Evolutionary conservation across 1,139 yeast species (phyloP).

Genomic region (Magnusiomyces sp.): DNA sequence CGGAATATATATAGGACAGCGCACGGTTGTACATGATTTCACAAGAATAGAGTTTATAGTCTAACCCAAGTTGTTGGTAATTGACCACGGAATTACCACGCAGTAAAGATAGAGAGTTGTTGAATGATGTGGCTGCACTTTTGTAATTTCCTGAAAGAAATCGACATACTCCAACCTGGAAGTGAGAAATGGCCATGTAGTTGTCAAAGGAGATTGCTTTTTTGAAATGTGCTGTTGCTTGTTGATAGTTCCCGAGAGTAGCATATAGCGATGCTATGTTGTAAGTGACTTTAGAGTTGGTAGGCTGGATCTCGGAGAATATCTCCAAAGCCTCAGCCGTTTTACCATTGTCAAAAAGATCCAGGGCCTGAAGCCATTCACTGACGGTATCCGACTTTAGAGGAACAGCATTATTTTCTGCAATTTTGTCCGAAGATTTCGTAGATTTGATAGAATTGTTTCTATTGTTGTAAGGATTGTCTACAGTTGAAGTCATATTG

Average conservation of each 20-base stretch:
- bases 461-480: neutral
- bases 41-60: constrained; percentile 20
- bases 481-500: constrained; percentile 4
- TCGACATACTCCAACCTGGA: constrained; percentile 22
- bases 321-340: constrained; percentile 9
- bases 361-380: constrained; percentile 13
- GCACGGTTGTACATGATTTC: constrained; percentile 23
- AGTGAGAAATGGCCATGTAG: constrained; percentile 21
- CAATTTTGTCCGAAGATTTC: no score
- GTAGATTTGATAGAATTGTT: no score
- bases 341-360: constrained; percentile 9
- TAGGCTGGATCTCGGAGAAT: constrained; percentile 7
- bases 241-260: constrained; percentile 15
- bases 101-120: constrained; percentile 18
- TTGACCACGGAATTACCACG: constrained; percentile 22
- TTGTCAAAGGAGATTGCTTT: constrained; percentile 18
- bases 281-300: constrained; percentile 15
- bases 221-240: constrained; percentile 16
- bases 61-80: constrained; percentile 21
- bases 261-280: constrained; percentile 18
- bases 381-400: constrained; percentile 6
- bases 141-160: constrained; percentile 18
- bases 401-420: neutral
- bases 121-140: constrained; percentile 20
- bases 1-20: constrained; percentile 18